Conservation (phyloP, 129 eudicot species). For the Deinandra increscens region DNA sequence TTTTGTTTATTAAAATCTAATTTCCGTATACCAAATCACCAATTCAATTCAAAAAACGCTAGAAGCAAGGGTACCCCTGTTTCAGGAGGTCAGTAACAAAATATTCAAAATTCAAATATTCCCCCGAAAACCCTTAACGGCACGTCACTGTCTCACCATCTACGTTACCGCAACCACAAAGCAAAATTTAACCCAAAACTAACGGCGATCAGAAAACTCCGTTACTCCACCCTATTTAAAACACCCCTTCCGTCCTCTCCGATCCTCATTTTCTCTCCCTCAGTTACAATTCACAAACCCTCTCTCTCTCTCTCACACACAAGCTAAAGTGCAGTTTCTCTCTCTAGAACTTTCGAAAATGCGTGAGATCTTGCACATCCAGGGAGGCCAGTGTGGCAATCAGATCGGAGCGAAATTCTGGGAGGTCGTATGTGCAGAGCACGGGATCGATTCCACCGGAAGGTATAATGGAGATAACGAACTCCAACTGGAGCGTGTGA, state of each 20-base stretch:
- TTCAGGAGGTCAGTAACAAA: not conserved
- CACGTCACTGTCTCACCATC: constrained; percentile 18
- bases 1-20: too few species aligned
- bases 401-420: constrained; percentile 75
- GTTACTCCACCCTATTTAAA: constrained; percentile 23
- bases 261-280: constrained; percentile 13
- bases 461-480: constrained; percentile 56
- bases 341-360: constrained; percentile 29
- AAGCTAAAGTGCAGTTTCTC: not conserved
- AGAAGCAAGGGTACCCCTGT: too few species aligned
- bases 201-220: constrained; percentile 29
- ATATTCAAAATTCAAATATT: constrained; percentile 24
- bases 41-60: too few species aligned
- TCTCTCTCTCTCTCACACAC: not conserved
- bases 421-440: constrained; percentile 74
- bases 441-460: constrained; percentile 77
- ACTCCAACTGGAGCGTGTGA: constrained; percentile 64
- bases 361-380: constrained; percentile 72
- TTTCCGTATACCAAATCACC: too few species aligned
- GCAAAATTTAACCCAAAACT: not conserved
- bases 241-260: constrained; percentile 14
- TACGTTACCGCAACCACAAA: not conserved
- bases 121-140: constrained; percentile 22
- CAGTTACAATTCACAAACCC: constrained; percentile 16
- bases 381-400: constrained; percentile 80